These are phyloP conservation scores for Aurinia saxatilis DNA, from an alignment of 345 rosid species.

Conservation along the genomic window DNA sequence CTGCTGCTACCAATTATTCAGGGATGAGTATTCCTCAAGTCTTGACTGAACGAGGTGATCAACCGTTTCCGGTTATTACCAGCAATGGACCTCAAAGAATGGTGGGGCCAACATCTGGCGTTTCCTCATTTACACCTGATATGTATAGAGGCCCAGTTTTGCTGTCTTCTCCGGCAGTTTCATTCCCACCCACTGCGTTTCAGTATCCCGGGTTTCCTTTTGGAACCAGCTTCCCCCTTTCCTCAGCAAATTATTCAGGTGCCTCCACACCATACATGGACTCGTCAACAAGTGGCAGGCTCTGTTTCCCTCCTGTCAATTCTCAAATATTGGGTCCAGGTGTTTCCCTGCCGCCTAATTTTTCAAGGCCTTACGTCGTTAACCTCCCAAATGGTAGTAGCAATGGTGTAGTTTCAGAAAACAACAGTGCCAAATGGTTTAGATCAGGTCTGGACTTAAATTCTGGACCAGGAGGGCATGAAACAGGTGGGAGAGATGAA, in stretches of 20 bases:
- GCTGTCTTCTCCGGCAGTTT: conserved; percentile 62
- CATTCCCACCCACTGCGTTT: conserved; percentile 51
- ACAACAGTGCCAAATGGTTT: conserved; percentile 58
- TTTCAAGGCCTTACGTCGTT: conserved; percentile 51
- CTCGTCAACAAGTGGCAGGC: conserved; percentile 56
- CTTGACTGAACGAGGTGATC: conserved; percentile 67
- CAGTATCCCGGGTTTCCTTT: conserved; percentile 66
- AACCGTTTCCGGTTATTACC: conserved; percentile 48
- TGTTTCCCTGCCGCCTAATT: conserved; percentile 44
- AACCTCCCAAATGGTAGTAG: conserved; percentile 46
- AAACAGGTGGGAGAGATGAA: conserved; percentile 69
- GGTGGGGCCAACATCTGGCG: conserved; percentile 42
- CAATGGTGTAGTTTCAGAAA: conserved; percentile 26
- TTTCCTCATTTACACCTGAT: conserved; percentile 50
- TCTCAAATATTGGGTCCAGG: conserved; percentile 57
- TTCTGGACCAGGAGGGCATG: conserved; percentile 69
- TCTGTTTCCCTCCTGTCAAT: conserved; percentile 51
- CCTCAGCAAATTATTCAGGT: conserved; percentile 52
- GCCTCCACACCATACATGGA: conserved; percentile 57
- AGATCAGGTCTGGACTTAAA: conserved; percentile 73
- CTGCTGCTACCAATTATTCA: conserved; percentile 46
- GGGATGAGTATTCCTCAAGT: conserved; percentile 50
- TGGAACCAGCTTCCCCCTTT: conserved; percentile 48
- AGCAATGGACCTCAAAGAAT: conserved; percentile 52
- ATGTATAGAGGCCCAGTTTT: conserved; percentile 57